Evolutionary conservation across 768 basidiomycete species (phyloP).

Genomic region (Lactifluus echinatus): DNA sequence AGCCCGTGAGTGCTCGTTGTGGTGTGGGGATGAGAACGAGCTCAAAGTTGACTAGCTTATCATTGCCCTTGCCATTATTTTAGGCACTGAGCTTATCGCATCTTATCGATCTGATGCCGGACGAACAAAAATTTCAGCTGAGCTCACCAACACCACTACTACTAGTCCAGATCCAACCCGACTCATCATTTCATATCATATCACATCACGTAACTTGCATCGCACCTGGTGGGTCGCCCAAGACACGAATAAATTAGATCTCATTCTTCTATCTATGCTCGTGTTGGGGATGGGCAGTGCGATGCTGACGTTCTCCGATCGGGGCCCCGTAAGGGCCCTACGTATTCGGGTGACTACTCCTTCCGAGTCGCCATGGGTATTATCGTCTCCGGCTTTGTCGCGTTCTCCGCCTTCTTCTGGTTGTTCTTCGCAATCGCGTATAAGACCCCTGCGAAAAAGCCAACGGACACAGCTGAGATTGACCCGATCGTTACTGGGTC

Average conservation of each 20-base stretch:
- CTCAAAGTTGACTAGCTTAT: too few relatives aligned
- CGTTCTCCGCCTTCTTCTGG: slow-evolving; percentile 69
- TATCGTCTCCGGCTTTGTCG: slow-evolving; percentile 41
- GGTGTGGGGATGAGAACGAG: neutral
- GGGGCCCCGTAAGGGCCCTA: slow-evolving; percentile 2
- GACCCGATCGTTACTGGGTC: slow-evolving; percentile 84
- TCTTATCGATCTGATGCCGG: too few relatives aligned
- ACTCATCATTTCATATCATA: neutral
- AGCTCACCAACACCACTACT: neutral
- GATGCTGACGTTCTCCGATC: neutral
- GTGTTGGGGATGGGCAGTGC: neutral
- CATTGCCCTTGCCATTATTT: neutral
- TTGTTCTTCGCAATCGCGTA: slow-evolving; percentile 95
- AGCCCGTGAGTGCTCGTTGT: too few relatives aligned
- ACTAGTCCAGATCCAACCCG: slow-evolving; percentile 1
- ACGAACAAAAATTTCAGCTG: too few relatives aligned
- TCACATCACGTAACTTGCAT: neutral
- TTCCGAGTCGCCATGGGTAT: slow-evolving; percentile 58
- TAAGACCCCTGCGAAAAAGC: slow-evolving; percentile 86
- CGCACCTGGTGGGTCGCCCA: neutral
- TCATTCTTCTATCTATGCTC: slow-evolving; percentile 10
- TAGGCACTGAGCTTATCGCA: slow-evolving; percentile 7
- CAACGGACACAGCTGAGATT: slow-evolving; percentile 77
- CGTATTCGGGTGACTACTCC: slow-evolving; percentile 1
- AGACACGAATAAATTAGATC: slow-evolving; percentile 5